Conservation (phyloP, 2,329 filamentous ascomycete genomes). For the Tolypocladium ovalisporum region DNA sequence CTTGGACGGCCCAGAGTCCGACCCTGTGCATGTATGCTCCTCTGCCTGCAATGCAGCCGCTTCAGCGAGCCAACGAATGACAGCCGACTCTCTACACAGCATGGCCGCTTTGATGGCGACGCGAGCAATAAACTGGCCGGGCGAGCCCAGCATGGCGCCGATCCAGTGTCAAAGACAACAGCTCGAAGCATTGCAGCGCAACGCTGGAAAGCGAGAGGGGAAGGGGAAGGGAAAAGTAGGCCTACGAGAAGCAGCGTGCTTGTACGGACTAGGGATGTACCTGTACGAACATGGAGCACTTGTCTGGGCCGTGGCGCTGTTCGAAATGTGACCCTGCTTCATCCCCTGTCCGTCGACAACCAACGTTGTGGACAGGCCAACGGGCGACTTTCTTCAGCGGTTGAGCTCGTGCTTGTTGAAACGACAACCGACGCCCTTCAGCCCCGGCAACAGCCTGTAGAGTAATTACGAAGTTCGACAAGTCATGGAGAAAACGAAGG, state of each 20-base stretch:
- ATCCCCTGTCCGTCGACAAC: background rate
- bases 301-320: too few relatives aligned
- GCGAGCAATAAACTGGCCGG: too few relatives aligned
- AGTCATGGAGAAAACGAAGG: background rate
- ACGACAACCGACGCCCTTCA: background rate
- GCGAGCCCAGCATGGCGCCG: too few relatives aligned
- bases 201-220: too few relatives aligned
- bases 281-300: too few relatives aligned
- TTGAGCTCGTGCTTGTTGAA: background rate
- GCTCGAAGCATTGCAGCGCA: too few relatives aligned
- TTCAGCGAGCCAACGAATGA: background rate
- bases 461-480: background rate
- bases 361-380: background rate
- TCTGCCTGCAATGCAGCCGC: too few relatives aligned
- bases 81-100: background rate
- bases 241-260: too few relatives aligned
- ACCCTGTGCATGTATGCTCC: background rate
- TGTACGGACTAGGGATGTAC: too few relatives aligned
- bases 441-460: background rate
- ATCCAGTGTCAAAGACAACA: background rate
- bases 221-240: too few relatives aligned
- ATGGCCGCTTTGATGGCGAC: background rate
- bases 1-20: background rate
- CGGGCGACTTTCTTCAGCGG: too few relatives aligned
- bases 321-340: too few relatives aligned